A percentile compares a stretch with the other conserved stretches of the same genome.
phyloP scores from a whole-genome alignment of 2,329 filamentous ascomycete species.

The Aplosporella prunicola region DNA sequence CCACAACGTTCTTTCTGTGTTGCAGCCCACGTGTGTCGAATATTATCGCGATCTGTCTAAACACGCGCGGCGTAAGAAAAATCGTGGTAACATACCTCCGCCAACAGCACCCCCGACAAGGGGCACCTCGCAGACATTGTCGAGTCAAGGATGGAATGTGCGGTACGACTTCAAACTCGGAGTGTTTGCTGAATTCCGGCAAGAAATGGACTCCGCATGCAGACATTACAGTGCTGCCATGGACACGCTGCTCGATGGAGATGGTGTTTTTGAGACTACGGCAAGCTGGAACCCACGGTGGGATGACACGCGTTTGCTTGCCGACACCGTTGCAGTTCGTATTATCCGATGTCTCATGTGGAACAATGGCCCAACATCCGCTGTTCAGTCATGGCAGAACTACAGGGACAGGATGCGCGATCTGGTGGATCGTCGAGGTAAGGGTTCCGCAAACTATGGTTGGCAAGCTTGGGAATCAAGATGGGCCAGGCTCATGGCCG shows the following conservation, averaged over 20 bases:
- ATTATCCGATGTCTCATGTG: constrained; percentile 75
- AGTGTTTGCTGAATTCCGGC: constrained; percentile 82
- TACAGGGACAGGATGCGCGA: constrained; percentile 68
- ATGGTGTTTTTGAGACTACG: constrained; percentile 73
- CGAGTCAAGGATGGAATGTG: constrained; percentile 79
- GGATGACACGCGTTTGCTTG: constrained; percentile 82
- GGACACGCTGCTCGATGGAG: constrained; percentile 68
- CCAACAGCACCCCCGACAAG: constrained; percentile 75
- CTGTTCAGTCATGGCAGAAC: constrained; percentile 68
- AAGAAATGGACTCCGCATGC: constrained; percentile 81
- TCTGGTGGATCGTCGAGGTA: constrained; percentile 72
- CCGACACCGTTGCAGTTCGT: constrained; percentile 72
- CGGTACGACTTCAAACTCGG: constrained; percentile 92
- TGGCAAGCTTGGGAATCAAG: constrained; percentile 91
- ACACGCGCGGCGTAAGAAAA: constrained; percentile 79
- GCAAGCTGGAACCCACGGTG: constrained; percentile 84
- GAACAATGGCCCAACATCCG: constrained; percentile 67
- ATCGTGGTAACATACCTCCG: constrained; percentile 65
- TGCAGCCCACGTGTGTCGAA: constrained; percentile 70
- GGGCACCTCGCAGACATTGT: constrained; percentile 78
- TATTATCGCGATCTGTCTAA: constrained; percentile 94
- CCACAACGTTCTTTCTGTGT: constrained; percentile 58
- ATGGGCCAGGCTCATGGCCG: constrained; percentile 53
- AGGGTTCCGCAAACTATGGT: constrained; percentile 79
- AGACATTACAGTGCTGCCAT: constrained; percentile 83